Evolutionary conservation across 139 green algal species (phyloP), one percentile per base, ranked within the genome.

Genomic region (Volvox africanus): DNA sequence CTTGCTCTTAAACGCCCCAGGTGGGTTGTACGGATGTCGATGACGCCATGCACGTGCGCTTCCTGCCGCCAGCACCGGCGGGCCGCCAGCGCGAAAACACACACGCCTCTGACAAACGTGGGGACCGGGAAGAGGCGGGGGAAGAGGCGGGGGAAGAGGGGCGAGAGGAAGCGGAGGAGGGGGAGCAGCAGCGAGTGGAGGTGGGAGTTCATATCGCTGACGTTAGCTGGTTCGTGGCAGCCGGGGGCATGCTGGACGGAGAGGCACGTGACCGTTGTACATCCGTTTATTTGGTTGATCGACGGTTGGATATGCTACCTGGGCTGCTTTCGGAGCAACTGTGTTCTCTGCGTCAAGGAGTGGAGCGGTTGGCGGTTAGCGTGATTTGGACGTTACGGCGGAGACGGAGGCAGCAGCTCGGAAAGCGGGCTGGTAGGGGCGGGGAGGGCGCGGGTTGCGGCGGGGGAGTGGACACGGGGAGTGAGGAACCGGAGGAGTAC

Each of bases 161-260:
- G 21, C 0, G 19, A 84, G 55, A 50, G 77, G 30, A 55, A n/a
- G 83, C 2, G n/a, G 32, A 21, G 44, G 44, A 61, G 33, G 50
- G 75, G 80, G 24, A 32, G 36, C 17, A 84, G 36, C 92, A 88
- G 50, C 32, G 50, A 21, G 65, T 94, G 75, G 94, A 96, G 89
- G 91, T 96, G 69, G 95, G 95, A 0, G 95, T 96, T 44, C 95
- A 96, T 91, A 96, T 96, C 82, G 95, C 95, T 12, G 95, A 96
- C 76, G 95, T 95, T 81, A 94, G 80, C 76, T 88, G 91, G 62
- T 96, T 96, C 90, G 95, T 96, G 79, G 67, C 82, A 13, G 75
- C 93, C 30, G 93, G 86, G 28, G 88, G 91, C 9, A 61, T 92
- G n/a, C 84, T 96, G 86, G 94, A 96, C 80, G 65, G 89, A 11